A percentile compares a stretch with the other conserved stretches of the same genome.
phyloP scores from a whole-genome alignment of 1,284 basidiomycete species.

The Cryptococcus jaspeensis region DNA sequence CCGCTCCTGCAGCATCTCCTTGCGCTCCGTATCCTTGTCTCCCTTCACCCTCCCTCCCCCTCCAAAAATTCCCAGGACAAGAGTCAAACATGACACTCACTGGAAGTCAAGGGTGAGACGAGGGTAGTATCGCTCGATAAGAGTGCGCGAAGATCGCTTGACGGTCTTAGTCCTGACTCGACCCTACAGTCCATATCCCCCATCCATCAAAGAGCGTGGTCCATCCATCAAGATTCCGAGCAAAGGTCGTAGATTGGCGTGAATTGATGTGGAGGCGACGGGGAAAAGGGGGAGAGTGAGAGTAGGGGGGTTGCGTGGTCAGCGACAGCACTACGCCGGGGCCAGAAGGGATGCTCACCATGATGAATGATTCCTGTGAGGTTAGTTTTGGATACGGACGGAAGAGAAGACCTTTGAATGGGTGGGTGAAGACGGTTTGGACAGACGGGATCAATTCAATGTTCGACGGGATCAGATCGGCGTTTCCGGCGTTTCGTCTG shows the following conservation, averaged over 20 bases:
- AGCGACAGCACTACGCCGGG: not conserved
- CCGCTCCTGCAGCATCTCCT: not conserved
- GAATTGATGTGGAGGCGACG: no score
- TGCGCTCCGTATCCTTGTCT: not conserved
- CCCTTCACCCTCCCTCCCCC: not conserved
- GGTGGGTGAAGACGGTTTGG: no score
- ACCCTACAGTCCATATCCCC: conserved; percentile 61
- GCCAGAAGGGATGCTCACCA: not conserved
- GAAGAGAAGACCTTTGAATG: no score
- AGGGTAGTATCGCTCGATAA: conserved; percentile 99
- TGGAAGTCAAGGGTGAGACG: conserved; percentile 95
- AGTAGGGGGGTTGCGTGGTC: not conserved
- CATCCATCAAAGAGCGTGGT: not conserved
- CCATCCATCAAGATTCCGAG: not conserved
- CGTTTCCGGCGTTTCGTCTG: no score
- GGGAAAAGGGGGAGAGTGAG: not conserved
- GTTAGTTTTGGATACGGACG: not conserved
- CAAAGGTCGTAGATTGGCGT: not conserved
- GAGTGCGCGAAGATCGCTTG: conserved; percentile 97
- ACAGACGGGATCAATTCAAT: no score
- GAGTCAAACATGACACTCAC: conserved; percentile 39
- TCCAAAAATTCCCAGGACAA: not conserved
- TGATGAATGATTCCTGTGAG: not conserved
- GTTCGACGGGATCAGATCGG: no score
- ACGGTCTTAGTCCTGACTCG: conserved; percentile 99